Evolutionary conservation across 495 filamentous ascomycete genomes (phyloP).

Genomic region (Immersiella caudata): DNA sequence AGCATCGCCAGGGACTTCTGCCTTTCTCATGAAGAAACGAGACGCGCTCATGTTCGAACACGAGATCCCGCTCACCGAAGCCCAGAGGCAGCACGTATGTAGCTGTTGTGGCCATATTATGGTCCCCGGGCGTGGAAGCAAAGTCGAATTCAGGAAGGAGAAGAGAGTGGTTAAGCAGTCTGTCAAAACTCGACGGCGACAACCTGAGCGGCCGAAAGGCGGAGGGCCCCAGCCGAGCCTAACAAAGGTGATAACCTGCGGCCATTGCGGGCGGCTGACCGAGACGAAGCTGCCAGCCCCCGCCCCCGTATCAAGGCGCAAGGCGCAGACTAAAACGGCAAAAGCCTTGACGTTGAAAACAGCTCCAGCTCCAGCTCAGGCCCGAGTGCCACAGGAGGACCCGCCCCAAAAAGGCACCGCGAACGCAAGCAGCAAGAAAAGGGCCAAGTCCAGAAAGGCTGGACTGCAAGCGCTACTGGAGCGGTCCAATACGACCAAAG

Average conservation of each 20-base stretch:
- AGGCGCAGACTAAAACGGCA: background rate
- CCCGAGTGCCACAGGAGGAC: constrained; percentile 2
- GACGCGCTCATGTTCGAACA: constrained; percentile 47
- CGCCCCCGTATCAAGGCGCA: constrained; percentile 37
- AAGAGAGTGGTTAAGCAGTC: constrained; percentile 26
- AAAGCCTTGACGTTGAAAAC: background rate
- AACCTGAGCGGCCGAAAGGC: constrained; percentile 19
- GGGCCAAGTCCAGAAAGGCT: constrained; percentile 56
- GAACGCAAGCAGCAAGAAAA: constrained; percentile 56
- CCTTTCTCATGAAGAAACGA: constrained; percentile 51
- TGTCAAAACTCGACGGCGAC: constrained; percentile 7
- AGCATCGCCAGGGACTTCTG: constrained; percentile 51
- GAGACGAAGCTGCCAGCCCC: constrained; percentile 40
- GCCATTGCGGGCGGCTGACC: constrained; percentile 47
- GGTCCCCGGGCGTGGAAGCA: constrained; percentile 46
- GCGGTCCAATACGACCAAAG: constrained; percentile 41
- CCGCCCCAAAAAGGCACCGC: constrained; percentile 31
- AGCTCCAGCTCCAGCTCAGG: background rate
- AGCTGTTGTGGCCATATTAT: constrained; percentile 57
- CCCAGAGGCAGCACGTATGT: constrained; percentile 51
- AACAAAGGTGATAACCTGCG: constrained; percentile 49
- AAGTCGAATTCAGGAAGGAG: constrained; percentile 39
- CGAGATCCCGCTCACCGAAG: constrained; percentile 44
- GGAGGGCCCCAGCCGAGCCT: constrained; percentile 22
- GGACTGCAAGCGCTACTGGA: constrained; percentile 56